Conservation (phyloP, 805 yeast genomes). For the Starmerella kuoi region DNA sequence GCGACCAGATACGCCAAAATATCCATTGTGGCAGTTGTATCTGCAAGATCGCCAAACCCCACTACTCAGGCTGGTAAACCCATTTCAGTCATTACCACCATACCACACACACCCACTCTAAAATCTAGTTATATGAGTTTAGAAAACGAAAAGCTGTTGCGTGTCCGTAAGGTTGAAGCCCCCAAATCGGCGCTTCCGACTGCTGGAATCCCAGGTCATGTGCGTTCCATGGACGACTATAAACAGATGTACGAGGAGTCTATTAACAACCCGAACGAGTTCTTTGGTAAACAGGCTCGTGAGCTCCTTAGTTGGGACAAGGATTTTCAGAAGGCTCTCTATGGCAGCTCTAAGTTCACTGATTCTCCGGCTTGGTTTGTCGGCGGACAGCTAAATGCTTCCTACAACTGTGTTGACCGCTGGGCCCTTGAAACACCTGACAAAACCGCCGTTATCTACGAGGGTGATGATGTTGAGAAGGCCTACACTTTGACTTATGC, state of each 20-base stretch:
- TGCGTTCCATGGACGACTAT: slow-evolving; percentile 57
- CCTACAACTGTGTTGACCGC: slow-evolving; percentile 88
- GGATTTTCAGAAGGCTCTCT: slow-evolving; percentile 49
- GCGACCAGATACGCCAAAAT: neutral
- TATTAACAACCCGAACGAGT: slow-evolving; percentile 62
- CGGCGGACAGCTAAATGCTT: slow-evolving; percentile 86
- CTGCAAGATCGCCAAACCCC: no score
- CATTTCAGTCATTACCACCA: no score
- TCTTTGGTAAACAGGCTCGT: slow-evolving; percentile 68
- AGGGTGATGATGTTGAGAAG: slow-evolving; percentile 80
- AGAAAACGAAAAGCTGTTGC: slow-evolving; percentile 25
- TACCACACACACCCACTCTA: no score
- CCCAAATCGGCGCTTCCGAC: slow-evolving; percentile 24
- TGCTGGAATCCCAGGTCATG: slow-evolving; percentile 27
- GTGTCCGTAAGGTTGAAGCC: slow-evolving; percentile 22
- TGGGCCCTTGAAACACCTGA: slow-evolving; percentile 83
- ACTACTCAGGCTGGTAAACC: no score
- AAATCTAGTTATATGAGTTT: slow-evolving; percentile 12
- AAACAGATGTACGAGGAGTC: slow-evolving; percentile 57
- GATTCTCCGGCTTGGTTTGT: slow-evolving; percentile 70
- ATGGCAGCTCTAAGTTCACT: slow-evolving; percentile 22
- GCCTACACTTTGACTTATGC: slow-evolving; percentile 69
- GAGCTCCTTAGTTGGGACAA: slow-evolving; percentile 68
- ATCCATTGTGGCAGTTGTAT: no score
- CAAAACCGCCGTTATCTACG: slow-evolving; percentile 60